A percentile compares a stretch with the other conserved stretches of the same genome.
phyloP scores from a whole-genome alignment of 2,329 filamentous ascomycete species.

The Beauveria caledonica region DNA sequence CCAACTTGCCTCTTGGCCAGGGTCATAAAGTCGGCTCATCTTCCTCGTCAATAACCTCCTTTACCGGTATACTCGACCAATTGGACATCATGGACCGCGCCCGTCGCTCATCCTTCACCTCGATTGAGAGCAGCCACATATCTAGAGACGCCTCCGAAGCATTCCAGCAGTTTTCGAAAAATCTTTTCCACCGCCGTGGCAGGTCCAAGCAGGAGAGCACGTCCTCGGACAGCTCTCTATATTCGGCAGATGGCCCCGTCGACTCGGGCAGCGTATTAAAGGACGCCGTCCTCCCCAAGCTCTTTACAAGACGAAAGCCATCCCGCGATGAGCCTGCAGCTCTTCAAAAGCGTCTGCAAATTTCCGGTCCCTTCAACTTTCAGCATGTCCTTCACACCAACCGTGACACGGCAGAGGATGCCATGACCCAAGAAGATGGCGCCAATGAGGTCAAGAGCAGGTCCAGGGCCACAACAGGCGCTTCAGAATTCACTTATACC shows the following conservation, averaged over 20 bases:
- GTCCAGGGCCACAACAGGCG: slow-evolving; percentile 2
- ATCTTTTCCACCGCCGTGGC: slow-evolving; percentile 48
- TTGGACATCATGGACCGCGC: slow-evolving; percentile 42
- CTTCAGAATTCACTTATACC: slow-evolving; percentile 4
- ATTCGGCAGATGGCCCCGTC: slow-evolving; percentile 34
- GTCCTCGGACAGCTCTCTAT: slow-evolving; percentile 40
- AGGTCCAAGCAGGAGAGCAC: slow-evolving; percentile 43
- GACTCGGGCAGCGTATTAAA: slow-evolving; percentile 29
- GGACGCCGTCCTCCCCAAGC: slow-evolving; percentile 39
- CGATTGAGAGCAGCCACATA: slow-evolving; percentile 43
- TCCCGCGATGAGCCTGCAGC: slow-evolving; percentile 25
- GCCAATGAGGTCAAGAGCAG: neutral
- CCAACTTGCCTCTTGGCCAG: slow-evolving; percentile 28
- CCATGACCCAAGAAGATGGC: neutral
- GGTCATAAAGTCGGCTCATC: slow-evolving; percentile 39
- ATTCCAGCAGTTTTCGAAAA: slow-evolving; percentile 50
- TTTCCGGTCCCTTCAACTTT: slow-evolving; percentile 59
- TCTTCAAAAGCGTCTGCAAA: slow-evolving; percentile 37
- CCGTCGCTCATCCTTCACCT: slow-evolving; percentile 49
- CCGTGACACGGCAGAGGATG: slow-evolving; percentile 37
- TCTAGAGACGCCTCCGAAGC: slow-evolving; percentile 50
- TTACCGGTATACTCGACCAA: slow-evolving; percentile 34
- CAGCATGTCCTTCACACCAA: slow-evolving; percentile 55
- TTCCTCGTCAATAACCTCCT: slow-evolving; percentile 44
- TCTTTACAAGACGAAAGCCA: slow-evolving; percentile 43